A percentile compares a stretch with the other conserved stretches of the same genome.
Conservation (phyloP, 768 basidiomycete genomes). For the Tricholoma furcatifolium region DNA sequence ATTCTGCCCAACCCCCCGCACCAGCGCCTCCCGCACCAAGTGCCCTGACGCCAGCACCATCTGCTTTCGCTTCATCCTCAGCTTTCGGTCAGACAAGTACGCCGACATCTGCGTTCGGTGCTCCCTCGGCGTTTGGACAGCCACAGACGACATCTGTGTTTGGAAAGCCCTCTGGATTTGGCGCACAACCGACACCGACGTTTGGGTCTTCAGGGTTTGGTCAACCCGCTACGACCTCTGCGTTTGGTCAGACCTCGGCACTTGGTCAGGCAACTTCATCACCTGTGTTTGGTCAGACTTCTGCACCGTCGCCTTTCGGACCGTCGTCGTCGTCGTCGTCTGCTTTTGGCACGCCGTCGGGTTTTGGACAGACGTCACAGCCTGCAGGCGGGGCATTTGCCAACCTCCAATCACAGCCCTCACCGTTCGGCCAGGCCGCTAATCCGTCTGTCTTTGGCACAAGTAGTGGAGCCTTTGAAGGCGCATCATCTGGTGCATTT, state of each 20-base stretch:
- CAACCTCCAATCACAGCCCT: constrained; percentile 3
- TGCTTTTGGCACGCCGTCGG: constrained; percentile 9
- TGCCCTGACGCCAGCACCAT: constrained; percentile 3
- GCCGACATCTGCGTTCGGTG: constrained; percentile 10
- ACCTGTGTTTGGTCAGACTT: constrained; percentile 12
- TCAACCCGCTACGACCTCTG: constrained; percentile 5
- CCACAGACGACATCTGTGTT: constrained; percentile 16
- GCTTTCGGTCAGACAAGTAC: constrained; percentile 12
- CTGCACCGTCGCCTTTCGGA: constrained; percentile 14
- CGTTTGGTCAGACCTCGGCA: constrained; percentile 26
- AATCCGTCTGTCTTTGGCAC: constrained; percentile 5
- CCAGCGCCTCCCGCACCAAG: constrained; percentile 3
- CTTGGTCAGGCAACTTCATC: constrained; percentile 1
- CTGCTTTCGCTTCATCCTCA: constrained; percentile 23
- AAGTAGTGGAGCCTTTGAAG: constrained; percentile 19
- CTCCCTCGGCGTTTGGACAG: constrained; percentile 25
- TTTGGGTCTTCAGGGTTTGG: constrained; percentile 22
- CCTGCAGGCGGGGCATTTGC: constrained; percentile 23
- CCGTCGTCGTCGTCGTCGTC: constrained; percentile 2
- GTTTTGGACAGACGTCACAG: constrained; percentile 26
- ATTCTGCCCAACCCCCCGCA: constrained; percentile 18
- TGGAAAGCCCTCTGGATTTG: constrained; percentile 18
- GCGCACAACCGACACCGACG: constrained; percentile 12
- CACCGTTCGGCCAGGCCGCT: constrained; percentile 14
- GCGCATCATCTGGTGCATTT: constrained; percentile 5